Evolutionary conservation across 192 early-diverging fungal species (phyloP).

Genomic region (Dimargaris verticillata): DNA sequence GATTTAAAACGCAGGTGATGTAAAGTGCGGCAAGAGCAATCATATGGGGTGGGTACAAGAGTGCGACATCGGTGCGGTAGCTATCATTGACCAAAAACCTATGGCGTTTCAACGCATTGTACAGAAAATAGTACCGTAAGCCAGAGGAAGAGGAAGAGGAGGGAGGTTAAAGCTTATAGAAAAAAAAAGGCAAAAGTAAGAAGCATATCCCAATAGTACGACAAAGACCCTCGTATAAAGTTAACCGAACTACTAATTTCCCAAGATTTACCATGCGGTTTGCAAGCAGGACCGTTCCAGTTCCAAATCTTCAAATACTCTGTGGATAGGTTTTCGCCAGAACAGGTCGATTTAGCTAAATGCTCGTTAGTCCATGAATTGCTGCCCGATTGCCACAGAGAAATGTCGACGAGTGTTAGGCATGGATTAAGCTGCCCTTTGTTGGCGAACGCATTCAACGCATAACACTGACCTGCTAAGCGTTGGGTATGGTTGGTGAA

Average conservation of each 20-base stretch:
- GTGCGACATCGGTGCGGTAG: slow-evolving; percentile 56
- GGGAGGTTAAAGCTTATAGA: neutral
- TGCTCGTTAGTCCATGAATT: too few species aligned
- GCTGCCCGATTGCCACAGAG: too few species aligned
- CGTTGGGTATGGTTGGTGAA: slow-evolving; percentile 76
- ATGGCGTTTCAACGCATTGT: slow-evolving; percentile 1
- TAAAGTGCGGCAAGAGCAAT: slow-evolving; percentile 71
- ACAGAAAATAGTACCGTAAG: neutral
- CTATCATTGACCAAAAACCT: slow-evolving; percentile 69
- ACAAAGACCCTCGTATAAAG: too few species aligned
- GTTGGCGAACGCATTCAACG: neutral
- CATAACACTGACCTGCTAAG: slow-evolving; percentile 47
- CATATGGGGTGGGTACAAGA: slow-evolving; percentile 80
- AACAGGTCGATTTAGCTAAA: neutral
- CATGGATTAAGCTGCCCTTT: too few species aligned
- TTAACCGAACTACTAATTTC: too few species aligned
- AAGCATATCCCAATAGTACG: too few species aligned
- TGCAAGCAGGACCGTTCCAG: slow-evolving; percentile 24
- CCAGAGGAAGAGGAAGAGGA: neutral
- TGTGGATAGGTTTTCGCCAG: slow-evolving; percentile 5
- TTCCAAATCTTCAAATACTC: slow-evolving; percentile 18
- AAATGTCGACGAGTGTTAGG: too few species aligned
- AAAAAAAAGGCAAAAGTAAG: neutral
- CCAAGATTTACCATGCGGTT: slow-evolving; percentile 27
- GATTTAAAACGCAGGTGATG: slow-evolving; percentile 29